Conservation (phyloP, 225 moss, liverwort and hornwort genomes). For the Marchantia paleacea region DNA sequence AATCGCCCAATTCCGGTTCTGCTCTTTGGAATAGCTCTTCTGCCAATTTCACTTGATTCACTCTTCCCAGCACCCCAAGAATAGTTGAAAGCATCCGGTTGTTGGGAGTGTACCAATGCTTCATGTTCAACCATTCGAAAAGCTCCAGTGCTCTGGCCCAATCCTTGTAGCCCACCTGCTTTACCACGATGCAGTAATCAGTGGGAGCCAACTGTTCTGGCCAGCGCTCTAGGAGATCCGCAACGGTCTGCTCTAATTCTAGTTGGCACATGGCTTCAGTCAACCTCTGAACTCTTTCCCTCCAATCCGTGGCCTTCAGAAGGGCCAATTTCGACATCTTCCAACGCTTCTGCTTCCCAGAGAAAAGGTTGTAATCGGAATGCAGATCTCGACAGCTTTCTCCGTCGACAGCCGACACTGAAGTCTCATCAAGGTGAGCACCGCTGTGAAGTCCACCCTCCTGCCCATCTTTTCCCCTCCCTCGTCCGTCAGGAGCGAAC, state of each 20-base stretch:
- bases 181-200: conserved; percentile 72
- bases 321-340: conserved; percentile 69
- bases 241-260: conserved; percentile 55
- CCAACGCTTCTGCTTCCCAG: conserved; percentile 36
- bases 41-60: conserved; percentile 65
- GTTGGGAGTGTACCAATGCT: conserved; percentile 84
- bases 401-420: conserved; percentile 4
- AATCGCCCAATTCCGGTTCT: conserved; percentile 76
- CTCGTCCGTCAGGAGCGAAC: conserved; percentile 12
- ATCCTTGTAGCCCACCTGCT: conserved; percentile 62
- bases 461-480: not conserved
- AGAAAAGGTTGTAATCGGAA: conserved; percentile 45
- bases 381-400: conserved; percentile 42
- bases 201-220: conserved; percentile 77
- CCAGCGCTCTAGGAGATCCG: conserved; percentile 78
- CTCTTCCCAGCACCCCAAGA: conserved; percentile 71
- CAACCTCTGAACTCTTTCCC: conserved; percentile 57
- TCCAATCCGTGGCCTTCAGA: conserved; percentile 80
- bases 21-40: conserved; percentile 78
- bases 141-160: conserved; percentile 88
- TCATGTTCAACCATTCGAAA: conserved; percentile 86
- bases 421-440: not conserved
- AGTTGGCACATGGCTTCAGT: conserved; percentile 62
- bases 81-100: conserved; percentile 90
- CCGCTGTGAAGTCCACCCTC: not conserved